A percentile compares a stretch with the other conserved stretches of the same genome.
These are phyloP conservation scores for Naganishia cerealis DNA, from an alignment of 1,284 basidiomycete species.

Conservation along the genomic window DNA sequence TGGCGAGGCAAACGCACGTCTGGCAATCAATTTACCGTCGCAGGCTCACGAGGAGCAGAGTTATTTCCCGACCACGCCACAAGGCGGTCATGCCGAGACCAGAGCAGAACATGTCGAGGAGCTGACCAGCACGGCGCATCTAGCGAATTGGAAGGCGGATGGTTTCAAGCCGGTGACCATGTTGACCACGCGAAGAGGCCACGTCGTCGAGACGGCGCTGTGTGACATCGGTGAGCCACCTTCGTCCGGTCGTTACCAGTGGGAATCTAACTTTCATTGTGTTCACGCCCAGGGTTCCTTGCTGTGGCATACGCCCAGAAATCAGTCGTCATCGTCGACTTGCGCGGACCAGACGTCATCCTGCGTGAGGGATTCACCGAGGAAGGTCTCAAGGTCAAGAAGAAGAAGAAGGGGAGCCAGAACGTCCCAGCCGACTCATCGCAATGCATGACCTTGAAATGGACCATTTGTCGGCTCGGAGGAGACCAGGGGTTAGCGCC, in stretches of 20 bases:
- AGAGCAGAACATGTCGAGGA: slow-evolving; percentile 41
- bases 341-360: slow-evolving; percentile 69
- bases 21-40: neutral
- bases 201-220: slow-evolving; percentile 62
- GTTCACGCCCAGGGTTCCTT: slow-evolving; percentile 64
- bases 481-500: slow-evolving; percentile 62
- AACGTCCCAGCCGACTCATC: slow-evolving; percentile 49
- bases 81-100: neutral
- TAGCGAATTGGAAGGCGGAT: slow-evolving; percentile 55
- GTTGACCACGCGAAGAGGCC: slow-evolving; percentile 59
- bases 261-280: neutral
- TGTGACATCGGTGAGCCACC: slow-evolving; percentile 66
- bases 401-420: slow-evolving; percentile 52
- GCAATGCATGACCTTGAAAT: slow-evolving; percentile 61
- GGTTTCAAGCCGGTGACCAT: slow-evolving; percentile 66
- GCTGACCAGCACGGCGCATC: slow-evolving; percentile 46
- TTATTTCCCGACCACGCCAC: slow-evolving; percentile 41
- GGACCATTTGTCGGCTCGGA: slow-evolving; percentile 64
- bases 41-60: slow-evolving; percentile 38
- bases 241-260: neutral
- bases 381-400: slow-evolving; percentile 49
- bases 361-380: slow-evolving; percentile 55
- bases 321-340: slow-evolving; percentile 65
- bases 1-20: slow-evolving; percentile 43
- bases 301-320: slow-evolving; percentile 67